Base-by-base conservation (phyloP, 1,284 basidiomycete species). In the Chiua sp. region DNA sequence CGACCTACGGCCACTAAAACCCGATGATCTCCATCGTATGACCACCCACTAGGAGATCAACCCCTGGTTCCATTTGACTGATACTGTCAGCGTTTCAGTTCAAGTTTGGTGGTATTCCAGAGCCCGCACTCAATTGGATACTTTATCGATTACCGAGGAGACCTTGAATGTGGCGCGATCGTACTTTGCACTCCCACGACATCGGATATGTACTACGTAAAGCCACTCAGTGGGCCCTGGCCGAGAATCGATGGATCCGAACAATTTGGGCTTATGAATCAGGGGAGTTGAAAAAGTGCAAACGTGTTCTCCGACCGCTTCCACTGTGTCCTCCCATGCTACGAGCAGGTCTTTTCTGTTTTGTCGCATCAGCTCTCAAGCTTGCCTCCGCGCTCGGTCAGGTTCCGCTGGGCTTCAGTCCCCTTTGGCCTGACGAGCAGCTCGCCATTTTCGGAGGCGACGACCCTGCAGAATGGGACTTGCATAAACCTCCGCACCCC, bases 401-500 rank as follows among this genome's bases (percentile, higher is more conserved):
- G 42, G 39, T 53, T 11, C 37, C 37, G 15, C 26, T 53, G 26
- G 51, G 18, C 8, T 23, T 39, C 39, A 23, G 18, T 52, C 37
- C 20, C 16, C 26, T 18, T n/a, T 42, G 16, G 51, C n/a, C 28
- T 26, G 37, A 8, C 26, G 28, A 39, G 23, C 51, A 10, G 3
- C 16, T 10, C 26, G 23, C 16, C 15, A 22, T 51, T 28, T 11
- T 49, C 22, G 15, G 16, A 6, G 49, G 42, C 10, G 35, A 56
- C 3, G 5, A 47, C n/a, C 12, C 44, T 3, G 44, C 30, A 16
- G 33, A 68, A 22, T 70, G 66, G 66, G 51, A 18, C 26, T 18
- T 70, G 20, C 30, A 67, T 18, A n/a, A 44, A 3, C 11, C 20
- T 47, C 68, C 47, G 18, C 39, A 58, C 33, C 55, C 67, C 20